Evolutionary conservation across 2,329 filamentous ascomycete species (phyloP).

Genomic region (Pseudodiploospora longispora): DNA sequence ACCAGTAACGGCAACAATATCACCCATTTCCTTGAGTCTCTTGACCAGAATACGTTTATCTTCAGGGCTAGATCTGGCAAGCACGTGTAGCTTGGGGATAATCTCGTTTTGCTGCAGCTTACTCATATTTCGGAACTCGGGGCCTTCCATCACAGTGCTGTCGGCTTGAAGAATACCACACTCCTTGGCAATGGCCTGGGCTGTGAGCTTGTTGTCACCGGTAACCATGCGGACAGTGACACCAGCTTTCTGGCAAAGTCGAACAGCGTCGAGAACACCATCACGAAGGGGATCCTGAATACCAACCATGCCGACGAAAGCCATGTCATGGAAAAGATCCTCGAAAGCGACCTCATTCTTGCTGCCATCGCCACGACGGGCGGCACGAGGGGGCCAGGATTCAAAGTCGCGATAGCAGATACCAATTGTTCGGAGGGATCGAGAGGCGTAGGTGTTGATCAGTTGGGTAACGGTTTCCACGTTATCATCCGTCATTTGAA

Average conservation of each 20-base stretch:
- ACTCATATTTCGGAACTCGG: slow-evolving; percentile 65
- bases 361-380: slow-evolving; percentile 45
- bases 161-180: slow-evolving; percentile 65
- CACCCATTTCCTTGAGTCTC: slow-evolving; percentile 61
- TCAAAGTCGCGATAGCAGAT: slow-evolving; percentile 79
- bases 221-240: slow-evolving; percentile 82
- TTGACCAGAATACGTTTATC: slow-evolving; percentile 69
- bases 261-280: slow-evolving; percentile 66
- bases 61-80: slow-evolving; percentile 67
- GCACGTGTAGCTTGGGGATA: slow-evolving; percentile 61
- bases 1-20: slow-evolving; percentile 75
- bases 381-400: slow-evolving; percentile 68
- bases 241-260: slow-evolving; percentile 64
- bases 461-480: slow-evolving; percentile 51
- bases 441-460: slow-evolving; percentile 70
- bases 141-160: slow-evolving; percentile 69
- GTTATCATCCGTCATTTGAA: slow-evolving; percentile 43
- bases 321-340: slow-evolving; percentile 59
- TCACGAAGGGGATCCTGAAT: slow-evolving; percentile 74
- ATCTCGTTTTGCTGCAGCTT: slow-evolving; percentile 57
- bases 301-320: slow-evolving; percentile 62
- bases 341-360: slow-evolving; percentile 57
- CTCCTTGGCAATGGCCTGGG: slow-evolving; percentile 69
- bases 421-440: slow-evolving; percentile 77
- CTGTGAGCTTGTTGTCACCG: slow-evolving; percentile 73